A percentile compares a stretch with the other conserved stretches of the same genome.
Conservation (phyloP, 139 green algal species). For the Volvox reticuliferus region DNA sequence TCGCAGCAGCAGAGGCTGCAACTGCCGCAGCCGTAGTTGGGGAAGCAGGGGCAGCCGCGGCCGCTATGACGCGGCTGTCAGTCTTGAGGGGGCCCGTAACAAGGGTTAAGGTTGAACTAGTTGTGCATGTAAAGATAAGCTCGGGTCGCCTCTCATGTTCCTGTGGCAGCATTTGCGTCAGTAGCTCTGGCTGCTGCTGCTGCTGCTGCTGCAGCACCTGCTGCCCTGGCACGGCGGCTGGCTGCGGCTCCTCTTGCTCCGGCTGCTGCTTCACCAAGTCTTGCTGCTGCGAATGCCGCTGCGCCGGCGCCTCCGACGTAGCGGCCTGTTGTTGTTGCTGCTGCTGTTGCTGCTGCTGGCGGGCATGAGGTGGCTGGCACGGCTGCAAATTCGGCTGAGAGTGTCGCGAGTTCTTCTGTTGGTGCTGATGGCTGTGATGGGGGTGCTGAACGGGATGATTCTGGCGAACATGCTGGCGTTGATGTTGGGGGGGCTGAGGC, state of each 20-base stretch:
- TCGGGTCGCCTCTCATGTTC: too few relatives aligned
- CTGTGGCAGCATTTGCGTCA: too few relatives aligned
- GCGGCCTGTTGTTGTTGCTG: not conserved
- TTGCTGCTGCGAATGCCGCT: not conserved
- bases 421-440: not conserved
- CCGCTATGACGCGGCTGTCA: too few relatives aligned
- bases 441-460: not conserved
- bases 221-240: not conserved
- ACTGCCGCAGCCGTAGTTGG: too few relatives aligned
- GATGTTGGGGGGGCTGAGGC: not conserved
- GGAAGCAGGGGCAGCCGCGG: too few relatives aligned
- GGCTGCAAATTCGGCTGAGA: not conserved
- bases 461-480: not conserved
- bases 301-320: not conserved
- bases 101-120: too few relatives aligned
- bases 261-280: not conserved
- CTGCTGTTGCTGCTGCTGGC: not conserved
- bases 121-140: too few relatives aligned
- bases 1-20: too few relatives aligned
- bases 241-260: not conserved
- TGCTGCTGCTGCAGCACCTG: too few relatives aligned
- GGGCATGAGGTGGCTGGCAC: not conserved
- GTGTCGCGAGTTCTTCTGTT: not conserved
- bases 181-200: too few relatives aligned
- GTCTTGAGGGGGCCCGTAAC: too few relatives aligned